Percentiles rank a stretch among this genome's conserved stretches.
Evolutionary conservation across 495 filamentous ascomycete genomes (phyloP).

Genomic region (Tuber aestivum): DNA sequence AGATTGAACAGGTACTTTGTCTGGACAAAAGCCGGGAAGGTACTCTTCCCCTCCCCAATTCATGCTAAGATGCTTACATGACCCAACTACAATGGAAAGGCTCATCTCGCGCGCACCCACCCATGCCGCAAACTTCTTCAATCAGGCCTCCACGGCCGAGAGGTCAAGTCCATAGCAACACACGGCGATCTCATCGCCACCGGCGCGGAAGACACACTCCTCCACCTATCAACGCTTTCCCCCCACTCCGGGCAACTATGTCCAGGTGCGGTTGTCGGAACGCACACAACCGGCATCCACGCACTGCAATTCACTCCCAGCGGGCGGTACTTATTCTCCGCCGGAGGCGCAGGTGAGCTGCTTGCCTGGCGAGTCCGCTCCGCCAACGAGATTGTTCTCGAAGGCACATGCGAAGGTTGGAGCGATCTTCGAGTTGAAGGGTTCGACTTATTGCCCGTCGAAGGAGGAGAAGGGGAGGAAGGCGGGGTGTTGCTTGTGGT

Average conservation of each 20-base stretch:
- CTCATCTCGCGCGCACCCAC: slow-evolving; percentile 15
- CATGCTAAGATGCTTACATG: slow-evolving; percentile 36
- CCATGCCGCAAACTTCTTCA: slow-evolving; percentile 52
- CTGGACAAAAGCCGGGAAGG: slow-evolving; percentile 53
- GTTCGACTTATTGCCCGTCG: slow-evolving; percentile 56
- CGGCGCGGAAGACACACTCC: slow-evolving; percentile 80
- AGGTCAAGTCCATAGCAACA: slow-evolving; percentile 73
- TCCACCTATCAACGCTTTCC: slow-evolving; percentile 59
- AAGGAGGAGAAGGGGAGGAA: slow-evolving; percentile 45
- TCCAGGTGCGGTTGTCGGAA: slow-evolving; percentile 38
- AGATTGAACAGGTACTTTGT: slow-evolving; percentile 49
- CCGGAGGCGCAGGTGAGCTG: slow-evolving; percentile 80
- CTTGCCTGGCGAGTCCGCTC: slow-evolving; percentile 67
- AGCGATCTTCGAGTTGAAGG: slow-evolving; percentile 73
- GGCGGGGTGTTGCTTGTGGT: slow-evolving; percentile 50
- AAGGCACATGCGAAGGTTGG: slow-evolving; percentile 52
- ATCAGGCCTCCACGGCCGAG: slow-evolving; percentile 72
- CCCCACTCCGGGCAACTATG: slow-evolving; percentile 6
- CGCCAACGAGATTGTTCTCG: slow-evolving; percentile 44
- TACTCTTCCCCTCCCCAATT: slow-evolving; percentile 41
- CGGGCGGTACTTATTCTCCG: slow-evolving; percentile 69
- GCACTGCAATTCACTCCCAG: slow-evolving; percentile 64
- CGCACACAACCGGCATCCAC: slow-evolving; percentile 78
- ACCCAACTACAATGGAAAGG: background rate
- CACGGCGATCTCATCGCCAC: slow-evolving; percentile 61